Base-by-base conservation (phyloP, 2,329 filamentous ascomycete genomes). In the Sarocladiaceae sp. region DNA sequence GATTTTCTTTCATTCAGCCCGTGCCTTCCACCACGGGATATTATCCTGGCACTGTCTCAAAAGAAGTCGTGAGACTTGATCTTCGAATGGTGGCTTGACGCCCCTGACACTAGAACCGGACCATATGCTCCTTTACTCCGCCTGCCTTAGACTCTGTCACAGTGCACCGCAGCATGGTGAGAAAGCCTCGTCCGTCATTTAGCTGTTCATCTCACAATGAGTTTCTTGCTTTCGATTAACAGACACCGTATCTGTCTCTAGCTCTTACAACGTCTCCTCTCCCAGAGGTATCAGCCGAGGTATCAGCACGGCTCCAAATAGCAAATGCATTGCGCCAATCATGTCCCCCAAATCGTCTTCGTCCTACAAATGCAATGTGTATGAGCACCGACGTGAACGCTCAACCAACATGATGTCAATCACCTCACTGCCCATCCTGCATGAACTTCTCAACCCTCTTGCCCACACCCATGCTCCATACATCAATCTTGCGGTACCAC, bases 401-500 rank as follows among this genome's bases (percentile, higher is more conserved):
- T n/a, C n/a, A n/a, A n/a, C n/a, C n/a, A n/a, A 4, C 33, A 19
- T 20, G 18, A 35, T 35, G 33, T n/a, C 33, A 20, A 6, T 20
- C n/a, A 15, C 16, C 9, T 43, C 27, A 43, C 18, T 32, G 26
- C 18, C 40, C 40, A 13, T 48, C 46, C n/a, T 23, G 15, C 31
- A 48, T 37, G 6, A 34, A 29, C 37, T 23, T 53, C 47, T 67
- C 64, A 3, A 67, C 49, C 39, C 56, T 61, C 40, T 57, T 63
- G 20, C 64, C 64, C 3, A 67, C 58, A 0, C 55, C 58, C 3
- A 58, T 53, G 32, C 64, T 67, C 64, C 64, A 67, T 0, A 46
- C 44, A 24, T 67, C 64, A 5, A 67, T 48, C 50, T 58, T 62
- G 19, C 51, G 56, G 23, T 60, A 58, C 61, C 63, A 67, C 46